Evolutionary conservation across 371 early-diverging fungal species (phyloP).

Genomic region (Mycotypha africana): DNA sequence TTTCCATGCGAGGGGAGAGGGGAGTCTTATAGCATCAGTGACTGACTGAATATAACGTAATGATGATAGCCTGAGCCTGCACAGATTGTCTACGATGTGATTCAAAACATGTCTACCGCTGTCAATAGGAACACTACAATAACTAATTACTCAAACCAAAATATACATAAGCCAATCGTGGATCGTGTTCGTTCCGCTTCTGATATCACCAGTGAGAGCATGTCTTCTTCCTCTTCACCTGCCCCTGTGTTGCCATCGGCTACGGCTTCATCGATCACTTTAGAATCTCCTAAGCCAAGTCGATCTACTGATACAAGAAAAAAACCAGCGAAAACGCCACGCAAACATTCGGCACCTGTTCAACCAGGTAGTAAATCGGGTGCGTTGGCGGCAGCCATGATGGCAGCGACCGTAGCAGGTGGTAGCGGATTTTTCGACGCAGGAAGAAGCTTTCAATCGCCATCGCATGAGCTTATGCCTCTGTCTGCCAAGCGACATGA

Average conservation of each 20-base stretch:
- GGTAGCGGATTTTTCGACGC: constrained; percentile 38
- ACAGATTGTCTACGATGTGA: constrained; percentile 35
- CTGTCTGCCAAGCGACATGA: too few species aligned
- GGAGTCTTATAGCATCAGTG: too few species aligned
- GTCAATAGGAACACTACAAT: constrained; percentile 28
- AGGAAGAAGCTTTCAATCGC: constrained; percentile 7
- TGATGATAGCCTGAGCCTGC: constrained; percentile 30
- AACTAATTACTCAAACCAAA: too few species aligned
- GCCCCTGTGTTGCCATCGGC: too few species aligned
- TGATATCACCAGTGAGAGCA: too few species aligned
- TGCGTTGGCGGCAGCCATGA: constrained; percentile 46
- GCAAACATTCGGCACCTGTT: constrained; percentile 27
- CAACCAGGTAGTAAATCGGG: constrained; percentile 42
- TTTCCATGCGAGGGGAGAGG: too few species aligned
- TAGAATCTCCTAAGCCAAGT: constrained; percentile 23
- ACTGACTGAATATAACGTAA: too few species aligned
- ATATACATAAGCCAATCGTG: too few species aligned
- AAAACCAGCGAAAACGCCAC: constrained; percentile 25
- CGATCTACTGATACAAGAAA: too few species aligned
- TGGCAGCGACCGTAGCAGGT: constrained; percentile 48
- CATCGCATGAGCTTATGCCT: neutral
- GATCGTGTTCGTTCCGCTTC: too few species aligned
- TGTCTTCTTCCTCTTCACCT: too few species aligned
- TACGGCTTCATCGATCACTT: too few species aligned
- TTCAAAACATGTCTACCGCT: constrained; percentile 34